Evolutionary conservation across 768 basidiomycete genomes (phyloP), one percentile per base, ranked within the genome.

Genomic region (Leccinum subgranulosum): DNA sequence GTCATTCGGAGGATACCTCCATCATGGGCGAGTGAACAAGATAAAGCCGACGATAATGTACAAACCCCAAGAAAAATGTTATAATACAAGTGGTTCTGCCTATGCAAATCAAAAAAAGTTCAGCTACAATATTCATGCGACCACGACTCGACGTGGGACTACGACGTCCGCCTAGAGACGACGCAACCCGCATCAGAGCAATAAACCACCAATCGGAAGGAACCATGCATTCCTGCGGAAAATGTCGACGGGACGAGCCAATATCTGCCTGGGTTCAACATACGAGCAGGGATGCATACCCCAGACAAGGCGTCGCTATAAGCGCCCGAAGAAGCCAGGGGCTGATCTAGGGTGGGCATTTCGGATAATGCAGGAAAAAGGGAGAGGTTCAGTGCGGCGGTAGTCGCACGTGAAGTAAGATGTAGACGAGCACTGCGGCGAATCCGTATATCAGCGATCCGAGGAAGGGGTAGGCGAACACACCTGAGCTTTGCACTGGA

Each of bases 221-320:
- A 76, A 2, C 75, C 77, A 34, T 79, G 76, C 1, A 84, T 72
- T 2, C 83, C 86, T 1, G 83, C 76, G n/a, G 79, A 75, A 69
- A 85, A 90, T 1, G 88, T 89, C 9, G 87, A 91, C 1, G 89
- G 87, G 1, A 94, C 77, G 19, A 87, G 70, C 61, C 85, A 79
- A 70, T 94, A 95, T 58, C 78, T 82, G 19, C 90, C 92, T 25
- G 67, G 49, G 23, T 76, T 75, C 45, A 92, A 56, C 15, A 77
- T 74, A 6, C 80, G 72, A 34, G 75, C 76, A 1, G 82, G 78
- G 6, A 82, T 88, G 34, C 77, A 79, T 0, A 88, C 92, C 0
- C 94, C 94, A 0, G 86, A 84, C 28, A 87, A 72, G 0, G 81
- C 76, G 59, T 94, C 91, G 25, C 85, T 81, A 66, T 94, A 96